Conservation (phyloP, 257 asterid species). For the Nicotiana otophora region DNA sequence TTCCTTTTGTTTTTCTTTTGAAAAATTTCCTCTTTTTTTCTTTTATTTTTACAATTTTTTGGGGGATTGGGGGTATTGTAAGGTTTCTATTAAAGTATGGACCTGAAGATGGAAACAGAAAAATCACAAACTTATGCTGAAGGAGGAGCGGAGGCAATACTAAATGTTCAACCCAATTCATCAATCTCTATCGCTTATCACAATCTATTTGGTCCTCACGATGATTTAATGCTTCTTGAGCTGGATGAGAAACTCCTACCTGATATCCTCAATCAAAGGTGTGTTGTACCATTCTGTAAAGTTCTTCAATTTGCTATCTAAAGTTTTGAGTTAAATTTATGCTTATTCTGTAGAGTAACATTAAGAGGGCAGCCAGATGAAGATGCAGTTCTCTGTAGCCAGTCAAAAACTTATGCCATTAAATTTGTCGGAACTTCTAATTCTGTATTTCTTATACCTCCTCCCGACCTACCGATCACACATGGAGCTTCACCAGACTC, state of each 20-base stretch:
- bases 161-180: slow-evolving; percentile 55
- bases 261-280: slow-evolving; percentile 73
- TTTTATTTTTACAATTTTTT: neutral
- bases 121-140: slow-evolving; percentile 19
- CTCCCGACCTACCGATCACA: slow-evolving; percentile 23
- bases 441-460: slow-evolving; percentile 84
- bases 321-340: neutral
- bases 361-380: slow-evolving; percentile 91
- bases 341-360: slow-evolving; percentile 44
- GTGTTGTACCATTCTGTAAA: neutral
- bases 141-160: slow-evolving; percentile 72
- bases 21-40: neutral
- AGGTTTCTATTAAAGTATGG: neutral
- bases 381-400: slow-evolving; percentile 87
- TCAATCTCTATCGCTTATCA: slow-evolving; percentile 66
- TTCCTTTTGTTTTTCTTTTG: neutral
- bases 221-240: slow-evolving; percentile 80
- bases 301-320: neutral
- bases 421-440: slow-evolving; percentile 94
- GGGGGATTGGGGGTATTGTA: neutral
- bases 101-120: slow-evolving; percentile 15
- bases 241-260: slow-evolving; percentile 78
- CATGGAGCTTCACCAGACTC: slow-evolving; percentile 20
- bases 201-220: slow-evolving; percentile 61
- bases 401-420: slow-evolving; percentile 75